phyloP scores from a whole-genome alignment of 2,329 filamentous ascomycete genomes.

The Fusarium irregulare region DNA sequence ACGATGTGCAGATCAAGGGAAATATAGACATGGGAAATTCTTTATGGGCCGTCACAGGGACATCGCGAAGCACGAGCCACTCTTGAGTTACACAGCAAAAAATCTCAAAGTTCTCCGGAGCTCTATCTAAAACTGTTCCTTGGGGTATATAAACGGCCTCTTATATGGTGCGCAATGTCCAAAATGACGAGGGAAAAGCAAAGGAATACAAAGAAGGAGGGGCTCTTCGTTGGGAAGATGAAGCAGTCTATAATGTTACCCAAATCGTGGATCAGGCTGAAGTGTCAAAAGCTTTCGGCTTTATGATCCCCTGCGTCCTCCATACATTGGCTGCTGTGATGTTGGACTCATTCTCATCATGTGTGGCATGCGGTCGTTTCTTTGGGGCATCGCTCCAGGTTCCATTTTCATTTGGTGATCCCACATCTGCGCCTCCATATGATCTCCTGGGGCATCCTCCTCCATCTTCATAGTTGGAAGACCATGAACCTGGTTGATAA shows the following conservation, averaged over 20 bases:
- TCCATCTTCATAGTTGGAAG: slow-evolving; percentile 44
- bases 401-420: slow-evolving; percentile 49
- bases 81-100: not conserved
- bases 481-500: slow-evolving; percentile 51
- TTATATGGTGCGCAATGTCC: slow-evolving; percentile 26
- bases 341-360: slow-evolving; percentile 40
- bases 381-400: slow-evolving; percentile 34
- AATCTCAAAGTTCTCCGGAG: slow-evolving; percentile 10
- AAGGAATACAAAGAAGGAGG: slow-evolving; percentile 36
- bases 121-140: slow-evolving; percentile 25
- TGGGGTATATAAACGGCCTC: slow-evolving; percentile 42
- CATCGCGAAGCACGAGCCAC: not conserved
- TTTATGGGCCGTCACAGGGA: not conserved
- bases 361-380: slow-evolving; percentile 39
- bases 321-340: slow-evolving; percentile 39
- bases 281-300: slow-evolving; percentile 5
- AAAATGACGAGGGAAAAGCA: slow-evolving; percentile 12
- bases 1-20: not conserved
- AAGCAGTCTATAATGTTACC: slow-evolving; percentile 48
- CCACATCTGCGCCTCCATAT: slow-evolving; percentile 48
- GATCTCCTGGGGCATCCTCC: slow-evolving; percentile 37
- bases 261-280: slow-evolving; percentile 8
- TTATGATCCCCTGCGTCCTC: slow-evolving; percentile 39
- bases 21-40: not conserved
- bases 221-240: slow-evolving; percentile 51